A percentile compares a stretch with the other conserved stretches of the same genome.
These are phyloP conservation scores for Lachnellula arida DNA, from an alignment of 2,329 filamentous ascomycete species.

Conservation along the genomic window DNA sequence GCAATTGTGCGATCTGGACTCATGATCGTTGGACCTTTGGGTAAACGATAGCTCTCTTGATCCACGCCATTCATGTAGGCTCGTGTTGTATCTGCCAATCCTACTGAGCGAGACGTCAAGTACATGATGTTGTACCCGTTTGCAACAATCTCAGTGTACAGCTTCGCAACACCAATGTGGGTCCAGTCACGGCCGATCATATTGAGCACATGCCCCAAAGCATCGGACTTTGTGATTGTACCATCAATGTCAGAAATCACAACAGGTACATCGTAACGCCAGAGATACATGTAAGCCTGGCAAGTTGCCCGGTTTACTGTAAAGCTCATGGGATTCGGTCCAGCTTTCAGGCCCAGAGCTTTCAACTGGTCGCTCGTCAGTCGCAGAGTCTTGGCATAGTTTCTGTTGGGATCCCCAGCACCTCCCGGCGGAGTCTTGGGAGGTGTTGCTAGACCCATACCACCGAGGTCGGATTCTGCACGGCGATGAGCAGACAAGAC, in stretches of 20 bases:
- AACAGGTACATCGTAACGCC: slow-evolving; percentile 85
- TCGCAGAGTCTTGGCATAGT: slow-evolving; percentile 94
- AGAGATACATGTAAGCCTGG: slow-evolving; percentile 87
- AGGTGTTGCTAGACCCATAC: slow-evolving; percentile 53
- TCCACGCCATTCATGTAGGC: slow-evolving; percentile 84
- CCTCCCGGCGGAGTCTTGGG: slow-evolving; percentile 64
- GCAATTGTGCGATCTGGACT: slow-evolving; percentile 94
- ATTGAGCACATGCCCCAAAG: slow-evolving; percentile 87
- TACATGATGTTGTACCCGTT: slow-evolving; percentile 99
- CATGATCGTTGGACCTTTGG: slow-evolving; percentile 88
- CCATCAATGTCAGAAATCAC: slow-evolving; percentile 99
- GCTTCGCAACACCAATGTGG: slow-evolving; percentile 90
- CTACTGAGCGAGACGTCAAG: slow-evolving; percentile 87
- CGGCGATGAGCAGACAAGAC: slow-evolving; percentile 46
- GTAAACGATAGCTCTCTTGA: slow-evolving; percentile 82
- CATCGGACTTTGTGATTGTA: slow-evolving; percentile 97
- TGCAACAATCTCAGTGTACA: slow-evolving; percentile 90
- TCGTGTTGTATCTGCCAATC: slow-evolving; percentile 85
- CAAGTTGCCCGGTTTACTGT: slow-evolving; percentile 94
- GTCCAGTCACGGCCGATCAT: slow-evolving; percentile 99
- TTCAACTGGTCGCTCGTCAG: slow-evolving; percentile 95
- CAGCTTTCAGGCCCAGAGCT: slow-evolving; percentile 71
- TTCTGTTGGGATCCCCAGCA: slow-evolving; percentile 66
- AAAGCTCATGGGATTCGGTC: slow-evolving; percentile 92
- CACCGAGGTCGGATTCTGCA: slow-evolving; percentile 62